Evolutionary conservation across 768 basidiomycete species (phyloP).

Genomic region (Termitomyces sp.): DNA sequence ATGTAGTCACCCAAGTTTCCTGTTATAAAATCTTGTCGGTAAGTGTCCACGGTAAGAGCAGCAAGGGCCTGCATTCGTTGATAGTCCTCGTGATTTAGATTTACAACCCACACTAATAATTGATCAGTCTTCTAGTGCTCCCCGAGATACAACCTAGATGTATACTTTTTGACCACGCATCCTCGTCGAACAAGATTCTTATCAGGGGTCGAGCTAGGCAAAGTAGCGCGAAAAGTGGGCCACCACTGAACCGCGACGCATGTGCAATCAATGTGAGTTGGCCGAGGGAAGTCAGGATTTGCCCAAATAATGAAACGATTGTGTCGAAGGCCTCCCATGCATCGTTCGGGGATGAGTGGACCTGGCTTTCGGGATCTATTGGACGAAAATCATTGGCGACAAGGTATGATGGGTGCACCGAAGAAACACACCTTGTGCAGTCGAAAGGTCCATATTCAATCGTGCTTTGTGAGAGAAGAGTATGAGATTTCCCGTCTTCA

Average conservation of each 20-base stretch:
- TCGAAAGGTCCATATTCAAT: constrained; percentile 20
- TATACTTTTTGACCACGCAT: constrained; percentile 28
- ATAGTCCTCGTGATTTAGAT: constrained; percentile 26
- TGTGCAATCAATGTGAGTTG: constrained; percentile 31
- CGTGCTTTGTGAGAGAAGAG: constrained; percentile 8
- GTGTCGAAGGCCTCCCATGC: constrained; percentile 24
- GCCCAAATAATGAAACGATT: constrained; percentile 19
- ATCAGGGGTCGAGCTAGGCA: constrained; percentile 31
- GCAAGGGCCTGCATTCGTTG: constrained; percentile 28
- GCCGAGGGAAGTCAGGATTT: constrained; percentile 18
- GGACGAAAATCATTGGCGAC: background rate
- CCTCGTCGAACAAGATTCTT: constrained; percentile 10
- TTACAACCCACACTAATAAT: constrained; percentile 23
- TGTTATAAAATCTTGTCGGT: constrained; percentile 36
- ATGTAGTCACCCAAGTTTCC: constrained; percentile 31
- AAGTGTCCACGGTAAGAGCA: constrained; percentile 21
- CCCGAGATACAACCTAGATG: background rate
- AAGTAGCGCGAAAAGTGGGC: constrained; percentile 29
- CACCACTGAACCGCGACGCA: constrained; percentile 26
- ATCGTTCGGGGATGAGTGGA: constrained; percentile 13
- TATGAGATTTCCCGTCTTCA: background rate
- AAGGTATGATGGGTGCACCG: no score
- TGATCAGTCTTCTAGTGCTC: background rate
- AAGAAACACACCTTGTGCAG: constrained; percentile 17
- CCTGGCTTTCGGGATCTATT: constrained; percentile 20